These are phyloP conservation scores for Phytophthora meadii DNA, from an alignment of 352 stramenopile species.

Conservation along the genomic window DNA sequence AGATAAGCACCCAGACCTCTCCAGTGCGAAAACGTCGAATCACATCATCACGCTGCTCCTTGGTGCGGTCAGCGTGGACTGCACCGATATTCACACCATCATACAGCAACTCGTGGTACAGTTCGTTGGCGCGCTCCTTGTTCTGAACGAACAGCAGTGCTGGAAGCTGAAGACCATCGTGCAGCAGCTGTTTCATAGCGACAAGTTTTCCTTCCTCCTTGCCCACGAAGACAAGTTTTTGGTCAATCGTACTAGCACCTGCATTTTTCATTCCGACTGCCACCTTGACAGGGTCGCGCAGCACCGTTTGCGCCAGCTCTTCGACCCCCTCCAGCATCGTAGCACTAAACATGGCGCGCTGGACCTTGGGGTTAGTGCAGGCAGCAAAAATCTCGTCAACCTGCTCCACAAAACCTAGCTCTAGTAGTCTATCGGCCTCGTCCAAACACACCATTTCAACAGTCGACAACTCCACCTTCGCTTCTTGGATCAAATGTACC, in stretches of 20 bases:
- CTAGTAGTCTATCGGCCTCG: constrained; percentile 98
- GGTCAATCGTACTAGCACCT: constrained; percentile 89
- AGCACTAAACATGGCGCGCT: constrained; percentile 97
- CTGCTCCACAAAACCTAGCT: constrained; percentile 96
- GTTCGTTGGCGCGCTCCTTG: constrained; percentile 97
- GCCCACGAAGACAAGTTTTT: constrained; percentile 98
- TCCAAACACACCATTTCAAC: constrained; percentile 97
- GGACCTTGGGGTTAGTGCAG: constrained; percentile 86
- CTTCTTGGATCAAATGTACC: constrained; percentile 90
- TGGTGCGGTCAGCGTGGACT: constrained; percentile 96
- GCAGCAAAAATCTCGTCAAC: constrained; percentile 97
- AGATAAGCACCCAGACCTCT: constrained; percentile 98
- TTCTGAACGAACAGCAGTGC: constrained; percentile 99
- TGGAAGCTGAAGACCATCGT: constrained; percentile 94
- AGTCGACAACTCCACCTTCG: constrained; percentile 81
- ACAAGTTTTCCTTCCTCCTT: constrained; percentile 99
- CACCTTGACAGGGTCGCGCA: constrained; percentile 96
- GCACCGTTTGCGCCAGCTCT: constrained; percentile 95
- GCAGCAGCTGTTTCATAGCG: constrained; percentile 93
- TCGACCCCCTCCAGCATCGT: constrained; percentile 96
- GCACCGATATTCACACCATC: constrained; percentile 98
- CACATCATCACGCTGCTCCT: constrained; percentile 93
- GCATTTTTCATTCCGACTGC: constrained; percentile 93
- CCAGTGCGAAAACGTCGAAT: constrained; percentile 97
- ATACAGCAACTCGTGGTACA: constrained; percentile 98